These are phyloP conservation scores for Diversispora epigaea DNA, from an alignment of 192 early-diverging fungal genomes.

Conservation along the genomic window DNA sequence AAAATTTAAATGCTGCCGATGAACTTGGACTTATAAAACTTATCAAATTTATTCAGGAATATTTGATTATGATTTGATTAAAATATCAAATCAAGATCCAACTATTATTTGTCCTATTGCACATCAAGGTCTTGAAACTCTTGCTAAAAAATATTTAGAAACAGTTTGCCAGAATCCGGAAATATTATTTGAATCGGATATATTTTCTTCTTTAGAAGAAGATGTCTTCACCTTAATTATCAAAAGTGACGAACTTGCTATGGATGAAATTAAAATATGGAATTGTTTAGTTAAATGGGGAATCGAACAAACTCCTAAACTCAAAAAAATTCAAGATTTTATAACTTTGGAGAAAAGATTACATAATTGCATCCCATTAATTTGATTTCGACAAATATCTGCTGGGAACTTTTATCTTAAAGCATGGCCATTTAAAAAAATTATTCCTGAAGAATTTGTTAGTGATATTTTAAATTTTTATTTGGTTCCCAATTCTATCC, in stretches of 20 bases:
- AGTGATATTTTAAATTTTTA: background rate
- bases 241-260: background rate
- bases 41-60: background rate
- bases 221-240: background rate
- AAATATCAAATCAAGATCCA: background rate
- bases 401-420: background rate
- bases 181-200: background rate
- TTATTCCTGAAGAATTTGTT: background rate
- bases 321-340: slow-evolving; percentile 11
- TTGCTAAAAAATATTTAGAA: background rate
- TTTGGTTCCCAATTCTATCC: background rate
- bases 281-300: background rate
- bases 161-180: background rate
- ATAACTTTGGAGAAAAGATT: background rate
- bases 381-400: slow-evolving; percentile 8
- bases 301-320: background rate
- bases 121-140: background rate
- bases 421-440: background rate
- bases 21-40: background rate
- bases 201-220: background rate
- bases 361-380: background rate
- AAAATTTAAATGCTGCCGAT: background rate
- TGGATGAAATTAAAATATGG: background rate
- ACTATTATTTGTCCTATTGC: background rate
- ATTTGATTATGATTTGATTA: background rate